phyloP scores from a whole-genome alignment of 2,329 filamentous ascomycete species.

The Aspergillus unguis region DNA sequence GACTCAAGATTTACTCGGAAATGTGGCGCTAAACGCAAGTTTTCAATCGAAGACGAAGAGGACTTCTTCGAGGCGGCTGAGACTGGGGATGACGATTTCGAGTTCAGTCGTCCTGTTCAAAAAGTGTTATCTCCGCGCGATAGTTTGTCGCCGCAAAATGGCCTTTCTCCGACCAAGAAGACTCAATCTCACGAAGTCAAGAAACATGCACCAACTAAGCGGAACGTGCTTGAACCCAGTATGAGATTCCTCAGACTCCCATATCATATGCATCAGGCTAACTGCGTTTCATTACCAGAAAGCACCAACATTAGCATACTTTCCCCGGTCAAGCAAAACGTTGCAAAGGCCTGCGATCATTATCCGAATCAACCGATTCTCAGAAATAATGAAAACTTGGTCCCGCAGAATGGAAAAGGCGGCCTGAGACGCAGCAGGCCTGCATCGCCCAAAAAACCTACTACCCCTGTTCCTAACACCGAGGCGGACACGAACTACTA shows the following conservation, averaged over 20 bases:
- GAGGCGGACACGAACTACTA: not conserved
- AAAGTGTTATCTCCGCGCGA: not conserved
- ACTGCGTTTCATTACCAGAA: conserved; percentile 35
- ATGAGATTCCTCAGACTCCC: conserved; percentile 21
- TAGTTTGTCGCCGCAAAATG: not conserved
- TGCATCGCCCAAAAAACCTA: not conserved
- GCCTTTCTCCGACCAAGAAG: conserved; percentile 17
- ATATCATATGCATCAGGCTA: conserved; percentile 7
- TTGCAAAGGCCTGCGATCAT: not conserved
- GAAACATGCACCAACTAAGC: conserved; percentile 18
- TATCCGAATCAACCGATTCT: not conserved
- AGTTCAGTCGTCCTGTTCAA: conserved; percentile 30
- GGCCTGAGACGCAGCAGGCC: not conserved
- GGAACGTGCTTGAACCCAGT: conserved; percentile 44
- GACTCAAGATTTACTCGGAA: conserved; percentile 30
- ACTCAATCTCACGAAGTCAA: conserved; percentile 16
- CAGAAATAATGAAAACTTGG: not conserved
- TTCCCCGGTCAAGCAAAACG: conserved; percentile 27
- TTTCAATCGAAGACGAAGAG: conserved; percentile 53
- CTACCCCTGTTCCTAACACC: not conserved
- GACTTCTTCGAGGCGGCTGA: conserved; percentile 16
- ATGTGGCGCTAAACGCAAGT: conserved; percentile 56
- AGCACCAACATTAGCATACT: conserved; percentile 47
- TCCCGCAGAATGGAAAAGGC: not conserved
- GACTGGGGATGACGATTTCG: conserved; percentile 31